Base-by-base conservation (phyloP, 768 basidiomycete genomes). In the Lactarius indigo region DNA sequence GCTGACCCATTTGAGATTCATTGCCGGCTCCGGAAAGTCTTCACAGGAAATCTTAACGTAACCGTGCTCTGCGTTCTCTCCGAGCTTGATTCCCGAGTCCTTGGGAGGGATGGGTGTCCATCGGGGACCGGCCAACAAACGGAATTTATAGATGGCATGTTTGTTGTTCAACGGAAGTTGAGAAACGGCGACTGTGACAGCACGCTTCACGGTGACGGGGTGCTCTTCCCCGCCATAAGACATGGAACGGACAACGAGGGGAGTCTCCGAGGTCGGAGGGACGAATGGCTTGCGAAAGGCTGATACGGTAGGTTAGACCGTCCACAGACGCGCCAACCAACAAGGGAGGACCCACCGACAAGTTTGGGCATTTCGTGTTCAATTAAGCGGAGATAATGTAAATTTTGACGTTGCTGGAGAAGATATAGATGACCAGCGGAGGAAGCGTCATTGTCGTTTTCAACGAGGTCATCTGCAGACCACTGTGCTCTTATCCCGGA, bases 1-100 rank as follows among this genome's bases (percentile, higher is more conserved):
- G 70, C 90, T 91, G 47, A 91, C 92, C 91, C 94, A 96, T 76
- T 96, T 96, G 72, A 96, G 80, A 77, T 99, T 99, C 91, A 92
- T 89, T 31, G 86, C 82, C 2, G 88, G 85, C 70, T 85, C 82
- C 8, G 88, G 87, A 76, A 94, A 96, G 76, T 90, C 86, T 72
- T 98, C 96, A 74, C 92, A 94, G 1, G 90, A 84, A 68, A 98
- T 91, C 79, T 95, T 95, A 77, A 99, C 81, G 78, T 85, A 96
- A 5, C 96, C 96, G 64, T 92, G 84, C 60, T 82, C 80, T 75
- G 82, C 85, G 12, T 74, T 76, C 56, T 80, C 80, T 41, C 63
- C 64, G 52, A 83, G 75, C 12, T 75, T 75, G 28, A 87, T 76
- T 2, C 93, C 92, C 39, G 87, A 83, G 69, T 92, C 87, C 18